Conservation (phyloP, 495 filamentous ascomycete genomes). For the Podospora conica region DNA sequence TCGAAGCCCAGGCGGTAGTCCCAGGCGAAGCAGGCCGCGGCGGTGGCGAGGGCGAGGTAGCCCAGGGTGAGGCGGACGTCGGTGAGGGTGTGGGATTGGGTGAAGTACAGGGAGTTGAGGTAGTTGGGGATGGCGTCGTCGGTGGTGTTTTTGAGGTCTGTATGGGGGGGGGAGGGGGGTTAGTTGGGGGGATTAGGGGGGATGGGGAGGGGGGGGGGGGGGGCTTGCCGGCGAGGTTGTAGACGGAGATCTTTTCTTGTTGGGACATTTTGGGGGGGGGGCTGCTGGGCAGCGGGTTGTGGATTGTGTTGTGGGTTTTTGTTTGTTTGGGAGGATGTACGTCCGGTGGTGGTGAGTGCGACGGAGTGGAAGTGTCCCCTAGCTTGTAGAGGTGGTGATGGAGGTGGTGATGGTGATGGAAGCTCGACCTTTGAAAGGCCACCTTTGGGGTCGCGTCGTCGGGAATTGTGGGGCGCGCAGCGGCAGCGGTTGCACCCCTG, state of each 20-base stretch:
- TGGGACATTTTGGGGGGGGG: constrained; percentile 29
- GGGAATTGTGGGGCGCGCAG: not conserved
- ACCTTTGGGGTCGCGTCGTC: constrained; percentile 6
- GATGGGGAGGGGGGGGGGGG: not conserved
- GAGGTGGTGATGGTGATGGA: not conserved
- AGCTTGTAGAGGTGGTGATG: not conserved
- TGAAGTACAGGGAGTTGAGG: constrained; percentile 75
- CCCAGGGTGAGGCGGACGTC: constrained; percentile 80
- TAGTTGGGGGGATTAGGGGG: not conserved
- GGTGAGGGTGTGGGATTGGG: constrained; percentile 68
- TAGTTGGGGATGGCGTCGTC: constrained; percentile 94
- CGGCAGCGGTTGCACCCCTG: not conserved
- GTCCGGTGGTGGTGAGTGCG: not conserved
- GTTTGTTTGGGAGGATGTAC: not conserved
- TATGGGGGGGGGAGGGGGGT: constrained; percentile 44
- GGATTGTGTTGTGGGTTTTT: not conserved
- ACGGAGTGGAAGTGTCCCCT: not conserved
- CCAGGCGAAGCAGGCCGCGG: constrained; percentile 76
- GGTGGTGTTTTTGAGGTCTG: constrained; percentile 93
- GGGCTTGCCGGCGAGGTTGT: constrained; percentile 58
- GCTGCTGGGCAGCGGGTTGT: not conserved
- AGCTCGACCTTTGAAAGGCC: constrained; percentile 6
- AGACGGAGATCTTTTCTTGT: constrained; percentile 57
- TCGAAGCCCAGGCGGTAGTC: constrained; percentile 92
- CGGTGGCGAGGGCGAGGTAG: constrained; percentile 73